Percentiles rank a stretch among this genome's conserved stretches.
Evolutionary conservation across 208 protist genomes (phyloP).

Genomic region (Phytomonas francai): DNA sequence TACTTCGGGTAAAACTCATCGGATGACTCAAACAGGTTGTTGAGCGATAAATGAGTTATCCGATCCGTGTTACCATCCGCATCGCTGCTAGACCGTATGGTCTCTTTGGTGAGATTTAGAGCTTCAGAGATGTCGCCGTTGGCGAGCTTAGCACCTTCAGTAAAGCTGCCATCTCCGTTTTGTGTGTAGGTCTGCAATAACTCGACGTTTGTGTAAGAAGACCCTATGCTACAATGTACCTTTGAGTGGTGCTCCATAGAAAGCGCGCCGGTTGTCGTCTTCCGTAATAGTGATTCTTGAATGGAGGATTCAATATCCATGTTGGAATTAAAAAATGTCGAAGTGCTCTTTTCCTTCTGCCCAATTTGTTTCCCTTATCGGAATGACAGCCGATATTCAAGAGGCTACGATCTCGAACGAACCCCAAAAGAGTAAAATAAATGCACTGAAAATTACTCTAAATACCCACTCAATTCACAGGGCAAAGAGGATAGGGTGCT

Average conservation of each 20-base stretch:
- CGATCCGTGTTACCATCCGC: neutral
- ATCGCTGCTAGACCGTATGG: neutral
- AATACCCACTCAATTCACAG: neutral
- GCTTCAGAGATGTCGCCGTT: neutral
- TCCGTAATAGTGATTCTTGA: neutral
- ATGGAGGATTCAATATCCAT: neutral
- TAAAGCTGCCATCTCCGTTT: neutral
- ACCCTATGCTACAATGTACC: neutral
- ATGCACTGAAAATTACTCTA: neutral
- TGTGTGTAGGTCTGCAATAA: neutral
- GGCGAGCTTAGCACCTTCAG: neutral
- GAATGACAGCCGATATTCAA: neutral
- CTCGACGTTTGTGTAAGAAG: neutral
- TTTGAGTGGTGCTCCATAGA: neutral
- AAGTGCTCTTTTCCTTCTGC: neutral
- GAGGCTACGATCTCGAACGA: neutral
- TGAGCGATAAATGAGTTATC: neutral
- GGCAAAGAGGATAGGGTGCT: neutral
- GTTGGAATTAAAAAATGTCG: neutral
- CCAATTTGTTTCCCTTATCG: neutral
- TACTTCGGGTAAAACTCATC: neutral
- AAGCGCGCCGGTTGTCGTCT: neutral
- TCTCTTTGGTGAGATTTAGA: neutral
- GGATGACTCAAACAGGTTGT: neutral
- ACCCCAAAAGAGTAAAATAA: neutral